phyloP scores from a whole-genome alignment of 305 asterid genomes.

The Ilex paraguariensis region DNA sequence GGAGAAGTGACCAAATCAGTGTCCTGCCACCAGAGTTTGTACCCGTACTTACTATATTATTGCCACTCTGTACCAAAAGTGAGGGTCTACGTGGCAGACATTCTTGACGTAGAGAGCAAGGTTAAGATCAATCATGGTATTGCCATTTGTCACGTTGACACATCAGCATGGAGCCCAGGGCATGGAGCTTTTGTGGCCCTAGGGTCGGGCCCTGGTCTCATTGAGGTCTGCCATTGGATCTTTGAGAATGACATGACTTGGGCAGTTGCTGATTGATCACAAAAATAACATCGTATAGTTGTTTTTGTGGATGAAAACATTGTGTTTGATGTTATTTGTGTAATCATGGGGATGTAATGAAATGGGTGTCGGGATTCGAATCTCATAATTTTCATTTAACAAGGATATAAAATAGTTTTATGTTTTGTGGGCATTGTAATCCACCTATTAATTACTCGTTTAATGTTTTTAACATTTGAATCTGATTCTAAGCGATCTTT shows the following conservation, averaged over 20 bases:
- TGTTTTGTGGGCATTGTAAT: too few species aligned
- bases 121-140: conserved; percentile 54
- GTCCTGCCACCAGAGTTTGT: conserved; percentile 81
- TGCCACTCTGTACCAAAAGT: conserved; percentile 81
- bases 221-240: conserved; percentile 89
- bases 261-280: conserved; percentile 36
- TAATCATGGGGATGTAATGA: too few species aligned
- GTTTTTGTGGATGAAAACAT: too few species aligned
- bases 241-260: conserved; percentile 83
- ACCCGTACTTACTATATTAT: conserved; percentile 65
- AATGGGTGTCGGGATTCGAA: too few species aligned
- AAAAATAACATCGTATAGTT: too few species aligned
- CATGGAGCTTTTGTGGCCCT: conserved; percentile 72
- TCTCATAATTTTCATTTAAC: too few species aligned
- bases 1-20: conserved; percentile 58
- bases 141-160: conserved; percentile 74
- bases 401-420: too few species aligned
- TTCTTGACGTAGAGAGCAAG: conserved; percentile 47
- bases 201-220: conserved; percentile 59
- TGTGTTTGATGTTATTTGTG: too few species aligned
- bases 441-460: too few species aligned
- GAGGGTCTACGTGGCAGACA: conserved; percentile 63
- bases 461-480: too few species aligned
- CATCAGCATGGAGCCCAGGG: conserved; percentile 65
- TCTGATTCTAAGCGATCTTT: too few species aligned